Percentiles rank a stretch among this genome's conserved stretches.
Conservation (phyloP, 2,329 filamentous ascomycete species). For the Aspergillus cejpii region DNA sequence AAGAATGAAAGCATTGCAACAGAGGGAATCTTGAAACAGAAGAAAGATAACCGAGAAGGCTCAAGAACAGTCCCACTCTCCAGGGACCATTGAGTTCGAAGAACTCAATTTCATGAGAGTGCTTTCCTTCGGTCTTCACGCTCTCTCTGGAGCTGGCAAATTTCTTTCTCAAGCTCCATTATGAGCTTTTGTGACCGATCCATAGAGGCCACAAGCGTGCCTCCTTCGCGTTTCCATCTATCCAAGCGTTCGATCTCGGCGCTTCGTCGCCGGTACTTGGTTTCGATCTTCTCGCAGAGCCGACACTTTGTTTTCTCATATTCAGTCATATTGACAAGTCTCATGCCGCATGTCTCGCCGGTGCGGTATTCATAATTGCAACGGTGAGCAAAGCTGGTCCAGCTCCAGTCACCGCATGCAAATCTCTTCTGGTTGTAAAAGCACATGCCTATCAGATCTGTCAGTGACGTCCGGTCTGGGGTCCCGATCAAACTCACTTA, state of each 20-base stretch:
- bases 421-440: slow-evolving; percentile 90
- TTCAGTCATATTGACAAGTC: slow-evolving; percentile 71
- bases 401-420: slow-evolving; percentile 85
- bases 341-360: slow-evolving; percentile 93
- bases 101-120: slow-evolving; percentile 17
- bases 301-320: slow-evolving; percentile 63
- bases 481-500: slow-evolving; percentile 30
- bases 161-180: slow-evolving; percentile 62
- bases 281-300: slow-evolving; percentile 81
- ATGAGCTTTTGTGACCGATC: slow-evolving; percentile 66
- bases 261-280: slow-evolving; percentile 66
- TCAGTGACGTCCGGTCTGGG: slow-evolving; percentile 24
- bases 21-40: slow-evolving; percentile 19
- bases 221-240: slow-evolving; percentile 69
- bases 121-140: slow-evolving; percentile 36
- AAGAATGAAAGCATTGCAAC: slow-evolving; percentile 12
- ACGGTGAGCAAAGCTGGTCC: slow-evolving; percentile 86
- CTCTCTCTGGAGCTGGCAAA: slow-evolving; percentile 58
- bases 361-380: slow-evolving; percentile 93
- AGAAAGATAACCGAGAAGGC: slow-evolving; percentile 17
- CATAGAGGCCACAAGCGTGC: slow-evolving; percentile 53
- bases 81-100: not conserved
- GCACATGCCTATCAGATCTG: slow-evolving; percentile 61
- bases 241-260: slow-evolving; percentile 69
- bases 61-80: slow-evolving; percentile 13